These are phyloP conservation scores for Microdochium bolleyi DNA, from an alignment of 2,329 filamentous ascomycete genomes.

Conservation along the genomic window DNA sequence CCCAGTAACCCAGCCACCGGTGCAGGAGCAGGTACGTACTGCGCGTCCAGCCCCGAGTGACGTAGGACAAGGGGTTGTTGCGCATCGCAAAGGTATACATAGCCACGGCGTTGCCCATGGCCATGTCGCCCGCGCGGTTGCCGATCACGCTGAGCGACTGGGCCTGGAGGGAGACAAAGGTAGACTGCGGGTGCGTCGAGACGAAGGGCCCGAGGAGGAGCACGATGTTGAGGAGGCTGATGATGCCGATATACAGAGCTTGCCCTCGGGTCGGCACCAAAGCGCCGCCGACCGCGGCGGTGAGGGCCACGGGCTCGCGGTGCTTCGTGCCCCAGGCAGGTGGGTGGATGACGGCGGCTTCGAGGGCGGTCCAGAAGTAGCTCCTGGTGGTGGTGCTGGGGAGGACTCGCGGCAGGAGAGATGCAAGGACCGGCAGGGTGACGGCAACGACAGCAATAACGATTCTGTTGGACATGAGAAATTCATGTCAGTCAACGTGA, in stretches of 20 bases:
- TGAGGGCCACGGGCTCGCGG: slow-evolving; percentile 6
- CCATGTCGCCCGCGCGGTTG: slow-evolving; percentile 21
- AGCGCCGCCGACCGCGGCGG: slow-evolving; percentile 5
- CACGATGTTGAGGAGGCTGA: slow-evolving; percentile 8
- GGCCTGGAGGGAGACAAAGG: slow-evolving; percentile 1
- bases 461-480: background rate
- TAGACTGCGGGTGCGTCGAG: background rate
- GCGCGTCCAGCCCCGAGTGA: slow-evolving; percentile 26
- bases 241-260: slow-evolving; percentile 6
- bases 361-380: slow-evolving; percentile 7
- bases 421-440: background rate
- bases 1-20: slow-evolving; percentile 22
- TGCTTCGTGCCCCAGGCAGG: slow-evolving; percentile 11
- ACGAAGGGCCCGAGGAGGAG: background rate
- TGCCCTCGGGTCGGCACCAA: slow-evolving; percentile 16
- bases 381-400: background rate
- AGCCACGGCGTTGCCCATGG: slow-evolving; percentile 22
- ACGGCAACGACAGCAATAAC: background rate
- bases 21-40: slow-evolving; percentile 26
- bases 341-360: slow-evolving; percentile 13
- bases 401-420: background rate
- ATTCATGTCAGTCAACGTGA: background rate
- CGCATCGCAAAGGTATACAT: slow-evolving; percentile 22
- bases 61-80: slow-evolving; percentile 24
- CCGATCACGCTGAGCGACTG: slow-evolving; percentile 5